Evolutionary conservation across 352 stramenopile genomes (phyloP), one percentile per base, ranked within the genome.

Genomic region (Phytopythium sindhum): DNA sequence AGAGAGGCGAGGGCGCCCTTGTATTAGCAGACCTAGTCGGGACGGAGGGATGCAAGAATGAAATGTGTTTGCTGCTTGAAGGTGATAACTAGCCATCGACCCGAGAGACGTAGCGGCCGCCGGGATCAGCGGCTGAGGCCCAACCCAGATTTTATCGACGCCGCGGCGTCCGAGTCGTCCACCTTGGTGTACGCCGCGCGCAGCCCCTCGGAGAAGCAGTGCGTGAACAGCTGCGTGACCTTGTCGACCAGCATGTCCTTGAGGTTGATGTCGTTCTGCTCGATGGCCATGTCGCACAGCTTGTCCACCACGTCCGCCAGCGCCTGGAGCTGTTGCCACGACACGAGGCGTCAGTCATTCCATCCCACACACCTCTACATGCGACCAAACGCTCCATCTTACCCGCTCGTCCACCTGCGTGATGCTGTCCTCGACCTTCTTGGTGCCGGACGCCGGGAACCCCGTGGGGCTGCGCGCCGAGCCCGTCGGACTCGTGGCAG

Each of bases 201-300:
- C 19, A 90, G 57, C 53, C 86, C 88, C 37, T 91, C 79, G 11
- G 80, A 86, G 66, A 93, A 94, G 63, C 83, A 94, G 31, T 90
- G 78, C 21, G 83, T 88, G 66, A 92, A 91, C 14, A 87, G 66
- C 47, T 84, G 72, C 11, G 74, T 82, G 26, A 90, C 66, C 61
- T 86, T 83, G 61, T 80, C 78, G 33, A 90, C 61, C 39, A 92
- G 73, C 4, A 89, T 73, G 52, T 91, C 78, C 66, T 94, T 92
- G 6, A 92, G 53, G 53, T 80, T 87, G 53, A 87, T 65, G 31
- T 93, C 81, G 58, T 86, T 83, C 54, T 94, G 80, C 66, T 91
- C 85, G 39, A 91, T 74, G 10, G 83, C 81, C 50, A 92, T 67
- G 57, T 92, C 85, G 51, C 81, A 91, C 53, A 92, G 73, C 35